A percentile compares a stretch with the other conserved stretches of the same genome.
These are phyloP conservation scores for Nemania sp. DNA, from an alignment of 2,329 filamentous ascomycete genomes.

Conservation along the genomic window DNA sequence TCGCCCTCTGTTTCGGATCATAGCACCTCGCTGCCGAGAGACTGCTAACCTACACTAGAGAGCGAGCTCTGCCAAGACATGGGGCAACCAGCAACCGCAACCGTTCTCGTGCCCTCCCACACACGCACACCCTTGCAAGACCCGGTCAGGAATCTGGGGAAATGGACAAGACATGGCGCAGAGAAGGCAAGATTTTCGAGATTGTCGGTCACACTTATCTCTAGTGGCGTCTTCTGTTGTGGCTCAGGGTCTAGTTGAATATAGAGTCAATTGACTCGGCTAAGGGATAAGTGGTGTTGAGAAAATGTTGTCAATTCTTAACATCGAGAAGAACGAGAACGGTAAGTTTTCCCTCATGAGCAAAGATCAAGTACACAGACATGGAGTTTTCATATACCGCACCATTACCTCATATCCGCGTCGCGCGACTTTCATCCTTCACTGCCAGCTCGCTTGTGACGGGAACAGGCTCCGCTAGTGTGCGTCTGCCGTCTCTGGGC, in stretches of 20 bases:
- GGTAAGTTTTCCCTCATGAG: too few species aligned
- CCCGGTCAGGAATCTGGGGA: slow-evolving; percentile 26
- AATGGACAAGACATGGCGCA: slow-evolving; percentile 10
- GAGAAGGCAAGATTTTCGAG: neutral
- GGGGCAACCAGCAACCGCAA: neutral
- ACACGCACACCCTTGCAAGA: neutral
- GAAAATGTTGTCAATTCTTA: neutral
- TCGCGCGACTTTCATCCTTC: neutral
- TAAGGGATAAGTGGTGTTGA: neutral
- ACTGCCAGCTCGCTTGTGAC: slow-evolving; percentile 20
- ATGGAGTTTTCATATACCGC: neutral
- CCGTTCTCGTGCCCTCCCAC: neutral
- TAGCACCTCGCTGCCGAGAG: slow-evolving; percentile 19
- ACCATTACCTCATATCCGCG: slow-evolving; percentile 2
- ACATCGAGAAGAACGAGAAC: neutral
- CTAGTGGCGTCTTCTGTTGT: neutral
- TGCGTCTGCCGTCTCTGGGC: slow-evolving; percentile 21
- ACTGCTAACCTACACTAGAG: neutral
- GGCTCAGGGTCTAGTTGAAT: neutral
- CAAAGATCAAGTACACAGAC: neutral
- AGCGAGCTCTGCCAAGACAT: slow-evolving; percentile 8
- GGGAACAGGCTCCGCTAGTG: slow-evolving; percentile 27
- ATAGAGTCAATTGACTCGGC: neutral
- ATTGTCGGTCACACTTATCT: neutral
- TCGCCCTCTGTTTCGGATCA: slow-evolving; percentile 15